Evolutionary conservation across 192 early-diverging fungal genomes (phyloP), one percentile per base, ranked within the genome.

Genomic region (Coemansia brasiliensis): DNA sequence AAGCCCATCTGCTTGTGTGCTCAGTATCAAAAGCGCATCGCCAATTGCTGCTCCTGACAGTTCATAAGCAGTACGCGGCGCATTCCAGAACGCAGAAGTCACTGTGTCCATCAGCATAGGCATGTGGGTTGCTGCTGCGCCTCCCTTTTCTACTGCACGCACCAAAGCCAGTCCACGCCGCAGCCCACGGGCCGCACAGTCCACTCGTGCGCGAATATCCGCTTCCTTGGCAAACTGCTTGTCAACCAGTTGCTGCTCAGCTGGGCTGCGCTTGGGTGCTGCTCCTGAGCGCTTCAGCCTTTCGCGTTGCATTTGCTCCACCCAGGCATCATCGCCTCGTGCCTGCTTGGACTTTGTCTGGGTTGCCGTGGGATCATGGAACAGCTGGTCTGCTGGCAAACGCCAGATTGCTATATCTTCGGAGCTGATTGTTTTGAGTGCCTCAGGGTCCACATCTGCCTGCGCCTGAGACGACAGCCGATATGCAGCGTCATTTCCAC

Each of bases 221-320:
- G 66, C 55, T 68, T 98, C 95, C 55, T 88, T 88, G 21, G 74
- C 83, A 2, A 85, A 61, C 71, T 93, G 92, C 11, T 75, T 66
- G 53, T 90, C 80, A 6, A 92, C 83, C 10, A 88, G 71, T 24
- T 81, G 83, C 54, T 89, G 82, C 59, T 96, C 93, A 11, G 89
- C 91, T 37, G 58, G 43, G 59, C 38, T 72, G 35, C 57, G 60
- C 60, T 63, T 72, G 57, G 55, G 75, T 24, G 49, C 54, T 5
- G 37, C 48, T 49, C 46, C 46, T 37, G 46, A 58, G 55, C 67
- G 67, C 35, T 51, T 61, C 27, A 61, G 66, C 8, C 65, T 32
- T 39, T 69, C 71, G 43, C 49, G 57, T 17, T 60, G 61, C 55
- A 79, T 39, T 58, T 73, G 53, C 48, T 63, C 70, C 18, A 58